phyloP scores from a whole-genome alignment of 2,329 filamentous ascomycete genomes.

The Paraconiothyrium sp. region DNA sequence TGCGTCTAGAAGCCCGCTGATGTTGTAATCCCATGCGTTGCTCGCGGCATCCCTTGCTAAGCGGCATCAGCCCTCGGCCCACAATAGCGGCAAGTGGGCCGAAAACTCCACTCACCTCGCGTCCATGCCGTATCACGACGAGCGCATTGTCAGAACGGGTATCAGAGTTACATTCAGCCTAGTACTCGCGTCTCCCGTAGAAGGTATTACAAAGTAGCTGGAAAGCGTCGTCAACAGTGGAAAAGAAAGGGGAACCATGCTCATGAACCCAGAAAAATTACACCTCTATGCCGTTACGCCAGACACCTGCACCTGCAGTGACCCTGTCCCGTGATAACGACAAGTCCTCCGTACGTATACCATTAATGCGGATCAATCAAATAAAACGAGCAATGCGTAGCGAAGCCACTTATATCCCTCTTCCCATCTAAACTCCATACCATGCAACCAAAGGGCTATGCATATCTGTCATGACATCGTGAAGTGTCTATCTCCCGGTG shows the following conservation, averaged over 20 bases:
- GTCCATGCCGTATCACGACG: constrained; percentile 2
- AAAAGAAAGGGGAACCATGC: not conserved
- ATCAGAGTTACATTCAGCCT: not conserved
- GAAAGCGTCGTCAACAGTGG: not conserved
- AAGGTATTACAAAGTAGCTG: not conserved
- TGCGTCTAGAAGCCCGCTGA: constrained; percentile 6
- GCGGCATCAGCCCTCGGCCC: constrained; percentile 8
- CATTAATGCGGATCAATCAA: not conserved
- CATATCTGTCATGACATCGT: not conserved
- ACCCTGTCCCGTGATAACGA: not conserved
- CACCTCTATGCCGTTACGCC: not conserved
- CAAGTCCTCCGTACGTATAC: not conserved
- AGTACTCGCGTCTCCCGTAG: not conserved
- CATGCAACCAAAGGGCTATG: constrained; percentile 1
- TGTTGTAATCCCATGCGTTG: constrained; percentile 9
- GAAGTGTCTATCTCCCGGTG: not conserved
- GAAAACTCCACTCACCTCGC: not conserved
- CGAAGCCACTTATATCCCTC: not conserved
- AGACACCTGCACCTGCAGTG: not conserved
- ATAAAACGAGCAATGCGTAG: not conserved
- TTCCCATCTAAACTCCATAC: not conserved
- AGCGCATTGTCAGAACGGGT: not conserved
- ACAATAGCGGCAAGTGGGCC: constrained; percentile 6
- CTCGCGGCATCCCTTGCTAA: not conserved
- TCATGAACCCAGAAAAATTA: not conserved